Evolutionary conservation across 2,329 filamentous ascomycete genomes (phyloP).

Genomic region (Chaetomium sp.): DNA sequence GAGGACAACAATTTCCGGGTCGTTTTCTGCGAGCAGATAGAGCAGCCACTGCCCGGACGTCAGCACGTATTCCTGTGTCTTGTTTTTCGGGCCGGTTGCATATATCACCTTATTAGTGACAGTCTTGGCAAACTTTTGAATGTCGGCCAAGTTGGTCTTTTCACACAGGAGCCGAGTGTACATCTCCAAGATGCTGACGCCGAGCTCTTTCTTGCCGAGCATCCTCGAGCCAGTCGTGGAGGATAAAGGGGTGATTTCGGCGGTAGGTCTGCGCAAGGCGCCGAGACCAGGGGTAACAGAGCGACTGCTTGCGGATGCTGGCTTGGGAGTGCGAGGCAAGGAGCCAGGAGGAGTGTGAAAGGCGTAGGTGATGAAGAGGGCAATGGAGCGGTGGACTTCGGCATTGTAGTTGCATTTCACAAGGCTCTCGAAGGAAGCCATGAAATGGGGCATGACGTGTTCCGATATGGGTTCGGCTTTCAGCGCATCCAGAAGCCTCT

Average conservation of each 20-base stretch:
- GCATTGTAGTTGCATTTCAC: slow-evolving; percentile 79
- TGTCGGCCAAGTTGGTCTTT: slow-evolving; percentile 65
- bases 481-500: slow-evolving; percentile 83
- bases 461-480: slow-evolving; percentile 79
- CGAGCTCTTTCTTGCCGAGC: slow-evolving; percentile 69
- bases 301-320: slow-evolving; percentile 44
- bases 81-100: slow-evolving; percentile 30
- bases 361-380: slow-evolving; percentile 90
- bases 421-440: slow-evolving; percentile 76
- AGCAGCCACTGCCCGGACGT: slow-evolving; percentile 72
- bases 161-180: slow-evolving; percentile 79
- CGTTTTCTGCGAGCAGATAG: slow-evolving; percentile 84
- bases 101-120: slow-evolving; percentile 85
- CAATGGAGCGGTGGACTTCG: slow-evolving; percentile 82
- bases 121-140: slow-evolving; percentile 87
- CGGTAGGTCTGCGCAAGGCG: slow-evolving; percentile 43
- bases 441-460: slow-evolving; percentile 73
- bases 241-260: slow-evolving; percentile 39
- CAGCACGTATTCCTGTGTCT: slow-evolving; percentile 38
- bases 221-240: slow-evolving; percentile 41
- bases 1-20: slow-evolving; percentile 78
- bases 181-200: slow-evolving; percentile 72
- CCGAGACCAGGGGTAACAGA: slow-evolving; percentile 45
- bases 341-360: slow-evolving; percentile 64
- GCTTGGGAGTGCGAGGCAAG: slow-evolving; percentile 54